A percentile compares a stretch with the other conserved stretches of the same genome.
Evolutionary conservation across 2,329 filamentous ascomycete genomes (phyloP).

Genomic region (Hymenoscyphus repandus): DNA sequence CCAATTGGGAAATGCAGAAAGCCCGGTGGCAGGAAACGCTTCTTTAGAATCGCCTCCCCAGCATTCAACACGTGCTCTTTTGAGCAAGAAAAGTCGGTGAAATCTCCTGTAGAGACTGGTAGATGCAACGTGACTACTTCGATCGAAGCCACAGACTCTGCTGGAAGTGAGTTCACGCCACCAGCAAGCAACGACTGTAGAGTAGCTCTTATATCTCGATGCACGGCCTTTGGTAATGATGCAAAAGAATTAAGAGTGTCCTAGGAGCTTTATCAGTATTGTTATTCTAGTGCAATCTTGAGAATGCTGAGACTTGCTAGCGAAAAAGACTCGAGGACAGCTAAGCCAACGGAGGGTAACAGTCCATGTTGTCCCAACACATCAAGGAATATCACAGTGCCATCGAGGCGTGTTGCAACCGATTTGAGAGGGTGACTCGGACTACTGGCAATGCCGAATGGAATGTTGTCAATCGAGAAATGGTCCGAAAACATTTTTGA

Average conservation of each 20-base stretch:
- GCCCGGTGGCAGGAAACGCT: slow-evolving; percentile 37
- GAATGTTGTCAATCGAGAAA: slow-evolving; percentile 49
- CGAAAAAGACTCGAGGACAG: not conserved
- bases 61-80: slow-evolving; percentile 49
- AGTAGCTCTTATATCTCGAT: no score
- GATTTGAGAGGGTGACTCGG: slow-evolving; percentile 34
- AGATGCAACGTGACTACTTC: slow-evolving; percentile 43
- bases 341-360: not conserved
- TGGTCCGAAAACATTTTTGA: slow-evolving; percentile 24
- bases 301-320: not conserved
- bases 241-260: no score
- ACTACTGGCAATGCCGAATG: slow-evolving; percentile 47
- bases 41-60: slow-evolving; percentile 36
- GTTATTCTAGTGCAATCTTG: not conserved
- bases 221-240: no score
- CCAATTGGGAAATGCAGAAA: slow-evolving; percentile 46
- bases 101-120: slow-evolving; percentile 50
- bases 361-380: slow-evolving; percentile 33
- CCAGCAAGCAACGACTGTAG: not conserved
- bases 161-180: not conserved
- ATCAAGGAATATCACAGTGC: slow-evolving; percentile 47
- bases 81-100: slow-evolving; percentile 53
- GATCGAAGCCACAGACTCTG: not conserved
- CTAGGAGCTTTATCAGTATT: no score
- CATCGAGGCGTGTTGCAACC: slow-evolving; percentile 45